phyloP scores from a whole-genome alignment of 139 green algal genomes.

The Chlamydomonas sp. region DNA sequence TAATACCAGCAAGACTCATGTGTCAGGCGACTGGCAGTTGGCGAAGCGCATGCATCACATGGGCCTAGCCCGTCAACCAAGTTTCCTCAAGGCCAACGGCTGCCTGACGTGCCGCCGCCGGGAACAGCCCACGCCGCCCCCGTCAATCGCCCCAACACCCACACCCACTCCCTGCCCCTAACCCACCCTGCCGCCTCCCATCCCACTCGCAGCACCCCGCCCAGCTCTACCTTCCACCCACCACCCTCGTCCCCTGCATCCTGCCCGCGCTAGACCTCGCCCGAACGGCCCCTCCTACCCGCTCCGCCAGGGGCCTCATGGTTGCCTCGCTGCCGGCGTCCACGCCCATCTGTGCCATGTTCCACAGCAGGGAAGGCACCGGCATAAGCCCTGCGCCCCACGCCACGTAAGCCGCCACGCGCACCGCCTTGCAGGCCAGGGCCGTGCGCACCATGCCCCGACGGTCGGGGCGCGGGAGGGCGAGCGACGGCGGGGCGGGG shows the following conservation, averaged over 20 bases:
- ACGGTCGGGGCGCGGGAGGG: too few species aligned
- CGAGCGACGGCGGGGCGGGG: too few species aligned
- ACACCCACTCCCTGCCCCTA: too few species aligned
- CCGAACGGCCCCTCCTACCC: neutral
- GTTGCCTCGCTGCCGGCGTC: slow-evolving; percentile 2
- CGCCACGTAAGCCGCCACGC: neutral
- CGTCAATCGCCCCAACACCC: too few species aligned
- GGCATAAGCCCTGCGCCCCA: neutral
- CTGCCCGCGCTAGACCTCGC: neutral
- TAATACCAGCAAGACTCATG: neutral
- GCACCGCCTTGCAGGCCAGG: slow-evolving; percentile 3
- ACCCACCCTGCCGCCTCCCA: too few species aligned
- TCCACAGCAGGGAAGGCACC: slow-evolving; percentile 27
- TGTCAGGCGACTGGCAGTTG: too few species aligned
- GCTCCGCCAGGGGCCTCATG: slow-evolving; percentile 19
- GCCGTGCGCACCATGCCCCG: neutral
- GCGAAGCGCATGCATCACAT: too few species aligned
- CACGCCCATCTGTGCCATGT: slow-evolving; percentile 11
- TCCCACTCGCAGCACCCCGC: too few species aligned
- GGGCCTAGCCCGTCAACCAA: too few species aligned
- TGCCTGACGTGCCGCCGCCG: too few species aligned
- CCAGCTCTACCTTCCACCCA: neutral
- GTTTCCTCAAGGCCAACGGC: too few species aligned
- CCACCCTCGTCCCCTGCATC: neutral
- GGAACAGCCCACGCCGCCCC: too few species aligned